Base-by-base conservation (phyloP, 2,329 filamentous ascomycete genomes). In the Fusarium coffeatum region DNA sequence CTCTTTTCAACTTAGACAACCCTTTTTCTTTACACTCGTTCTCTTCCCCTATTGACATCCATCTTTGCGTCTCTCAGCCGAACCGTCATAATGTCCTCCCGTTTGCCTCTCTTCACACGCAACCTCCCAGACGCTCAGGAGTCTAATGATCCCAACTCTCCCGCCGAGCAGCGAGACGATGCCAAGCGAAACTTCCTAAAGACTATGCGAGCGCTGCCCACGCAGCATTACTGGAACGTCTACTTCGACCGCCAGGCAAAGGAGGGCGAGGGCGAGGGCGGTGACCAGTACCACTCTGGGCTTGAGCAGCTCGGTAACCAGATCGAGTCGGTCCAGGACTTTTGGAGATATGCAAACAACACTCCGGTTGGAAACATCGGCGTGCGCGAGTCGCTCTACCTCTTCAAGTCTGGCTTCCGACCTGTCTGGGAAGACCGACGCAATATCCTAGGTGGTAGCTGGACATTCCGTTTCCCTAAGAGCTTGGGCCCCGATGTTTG, bases 391-490 rank as follows among this genome's bases (percentile, higher is more conserved):
- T 91, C 89, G 47, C 87, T 94, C 70, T 93, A 94, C 78, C 86
- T 94, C 71, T 94, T 94, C 85, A 93, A 93, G 80, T 85, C 88
- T 67, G 92, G 92, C 37, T 93, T 93, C 80, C 87, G 87, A 68
- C 92, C 92, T 59, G 83, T 93, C 72, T 94, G 92, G 92, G 92
- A 94, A 81, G 95, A 98, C 78, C 88, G 92, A 42, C 90, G 96
- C 75, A 98, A 98, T 81, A 85, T 91, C 64, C 86, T 90, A 66
- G 95, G 95, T 55, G 95, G 95, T 51, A 92, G 92, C 78, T 98
- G 93, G 93, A 97, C 93, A 23, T 97, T 98, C 81, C 90, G 94
- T 53, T 91, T 98, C 46, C 90, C 91, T 69, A 97, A 97, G 84
- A 86, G 85, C 66, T 86, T 87, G 40, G 89, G 88, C 8, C 87